Evolutionary conservation across 352 stramenopile genomes (phyloP).

Genomic region (Phytophthora tubulina): DNA sequence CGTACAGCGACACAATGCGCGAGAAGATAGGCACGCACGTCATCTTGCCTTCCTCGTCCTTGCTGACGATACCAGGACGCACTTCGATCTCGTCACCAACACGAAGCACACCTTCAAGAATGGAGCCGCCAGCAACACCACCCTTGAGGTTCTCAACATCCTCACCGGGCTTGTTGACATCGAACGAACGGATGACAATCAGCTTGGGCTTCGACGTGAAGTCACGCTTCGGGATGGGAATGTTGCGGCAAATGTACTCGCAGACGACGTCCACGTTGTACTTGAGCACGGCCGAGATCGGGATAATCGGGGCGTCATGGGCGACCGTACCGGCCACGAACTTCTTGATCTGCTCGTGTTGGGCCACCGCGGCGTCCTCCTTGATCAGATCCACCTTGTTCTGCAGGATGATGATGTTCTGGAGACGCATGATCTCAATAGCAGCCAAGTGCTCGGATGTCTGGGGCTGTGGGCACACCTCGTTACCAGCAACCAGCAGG

Average conservation of each 20-base stretch:
- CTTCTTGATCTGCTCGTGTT: constrained; percentile 98
- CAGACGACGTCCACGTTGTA: constrained; percentile 99
- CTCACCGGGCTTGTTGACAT: constrained; percentile 99
- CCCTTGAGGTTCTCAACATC: constrained; percentile 98
- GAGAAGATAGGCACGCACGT: constrained; percentile 94
- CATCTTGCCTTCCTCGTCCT: constrained; percentile 97
- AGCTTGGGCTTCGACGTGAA: constrained; percentile 98
- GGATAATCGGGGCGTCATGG: constrained; percentile 98
- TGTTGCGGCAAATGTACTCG: constrained; percentile 99
- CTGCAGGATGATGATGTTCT: constrained; percentile 99
- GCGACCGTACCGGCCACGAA: constrained; percentile 92
- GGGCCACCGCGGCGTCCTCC: constrained; percentile 96
- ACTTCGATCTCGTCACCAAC: constrained; percentile 99
- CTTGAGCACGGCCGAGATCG: constrained; percentile 99
- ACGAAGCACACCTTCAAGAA: constrained; percentile 97
- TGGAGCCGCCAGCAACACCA: constrained; percentile 93
- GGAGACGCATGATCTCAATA: constrained; percentile 99
- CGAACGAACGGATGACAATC: constrained; percentile 99
- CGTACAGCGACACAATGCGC: constrained; percentile 97
- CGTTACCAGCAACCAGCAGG: constrained; percentile 97
- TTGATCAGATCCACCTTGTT: constrained; percentile 99
- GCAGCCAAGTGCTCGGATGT: constrained; percentile 99
- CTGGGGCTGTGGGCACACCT: constrained; percentile 99
- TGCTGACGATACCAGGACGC: constrained; percentile 98
- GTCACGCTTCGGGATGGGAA: constrained; percentile 98